These are phyloP conservation scores for Pichia rugopelliculosa DNA, from an alignment of 805 yeast species.

Conservation along the genomic window DNA sequence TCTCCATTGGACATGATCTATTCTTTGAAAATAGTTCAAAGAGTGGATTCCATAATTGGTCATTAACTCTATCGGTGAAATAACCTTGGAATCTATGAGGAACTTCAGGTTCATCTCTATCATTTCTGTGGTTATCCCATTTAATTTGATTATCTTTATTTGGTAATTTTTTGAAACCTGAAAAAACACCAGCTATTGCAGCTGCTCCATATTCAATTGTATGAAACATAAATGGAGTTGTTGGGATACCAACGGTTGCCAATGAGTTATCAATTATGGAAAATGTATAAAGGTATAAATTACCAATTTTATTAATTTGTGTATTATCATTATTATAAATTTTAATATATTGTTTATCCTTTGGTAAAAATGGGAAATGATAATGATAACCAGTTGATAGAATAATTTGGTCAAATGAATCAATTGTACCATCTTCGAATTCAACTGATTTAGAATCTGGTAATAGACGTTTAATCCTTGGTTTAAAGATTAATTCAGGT, in stretches of 20 bases:
- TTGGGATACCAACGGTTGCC: slow-evolving; percentile 34
- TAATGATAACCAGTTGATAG: slow-evolving; percentile 47
- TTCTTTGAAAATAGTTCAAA: slow-evolving; percentile 11
- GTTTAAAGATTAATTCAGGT: slow-evolving; percentile 14
- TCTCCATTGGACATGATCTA: slow-evolving; percentile 13
- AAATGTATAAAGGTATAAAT: slow-evolving; percentile 31
- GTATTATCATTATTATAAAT: slow-evolving; percentile 5
- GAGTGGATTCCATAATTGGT: slow-evolving; percentile 14
- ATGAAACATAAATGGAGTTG: slow-evolving; percentile 40
- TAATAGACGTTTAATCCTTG: slow-evolving; percentile 14
- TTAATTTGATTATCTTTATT: slow-evolving; percentile 31
- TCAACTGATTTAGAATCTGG: slow-evolving; percentile 15
- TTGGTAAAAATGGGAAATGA: slow-evolving; percentile 34
- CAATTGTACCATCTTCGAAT: slow-evolving; percentile 29
- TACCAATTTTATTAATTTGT: slow-evolving; percentile 15
- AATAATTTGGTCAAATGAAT: slow-evolving; percentile 32
- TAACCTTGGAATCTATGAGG: slow-evolving; percentile 13
- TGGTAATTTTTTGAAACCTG: slow-evolving; percentile 36
- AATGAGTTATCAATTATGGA: slow-evolving; percentile 35
- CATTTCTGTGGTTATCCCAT: slow-evolving; percentile 20
- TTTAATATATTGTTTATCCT: slow-evolving; percentile 8
- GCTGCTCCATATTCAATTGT: slow-evolving; percentile 45
- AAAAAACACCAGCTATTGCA: slow-evolving; percentile 54
- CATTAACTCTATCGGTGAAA: slow-evolving; percentile 8
- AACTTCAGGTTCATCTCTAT: slow-evolving; percentile 12